Base-by-base conservation (phyloP, 371 early-diverging fungal genomes). In the Mortierella sp. region DNA sequence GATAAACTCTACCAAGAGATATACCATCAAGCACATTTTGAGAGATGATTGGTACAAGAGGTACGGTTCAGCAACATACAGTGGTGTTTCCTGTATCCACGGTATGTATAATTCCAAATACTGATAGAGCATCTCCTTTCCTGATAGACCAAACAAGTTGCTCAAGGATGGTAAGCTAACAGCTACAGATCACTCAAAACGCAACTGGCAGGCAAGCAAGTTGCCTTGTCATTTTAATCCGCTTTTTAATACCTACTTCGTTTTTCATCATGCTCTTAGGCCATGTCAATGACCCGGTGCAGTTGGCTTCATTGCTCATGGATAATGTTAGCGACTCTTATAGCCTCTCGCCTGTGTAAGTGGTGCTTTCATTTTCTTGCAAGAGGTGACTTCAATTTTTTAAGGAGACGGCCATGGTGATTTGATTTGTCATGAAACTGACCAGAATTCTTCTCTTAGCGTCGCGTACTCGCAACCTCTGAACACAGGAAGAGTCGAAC, bases 281-380 rank as follows among this genome's bases (percentile, higher is more conserved):
- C 27, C 50, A 60, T 32, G 87, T 86, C 49, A 86, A 80, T 42
- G 79, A 88, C 39, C 87, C 89, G 2, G 80, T 64, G 7, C 71
- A 65, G 24, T 59, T 88, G 23, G 89, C 89, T 12, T 79, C 78
- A 32, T n/a, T 75, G 50, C 70, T 87, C 60, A 80, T 81, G 72
- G 69, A 79, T 5, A 84, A 78, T 44, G 56, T 75, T 26, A 75
- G 65, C 24, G 62, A 79, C 34, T 24, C 68, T 14, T 31, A 53
- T n/a, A 54, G 46, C 3, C 48, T 60, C 47, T 75, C 76, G 7
- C 76, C 76, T 15, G 56, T 75, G 55, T 59, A 69, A 47, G 51
- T 17, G 0, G 21, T 27, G 0, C 50, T 46, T 3, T 21, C 11
- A 6, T 19, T 24, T 11, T 34, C 37, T 14, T 34, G 7, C 37